phyloP scores from a whole-genome alignment of 208 protist species.

The Crithidia acanthocephali region DNA sequence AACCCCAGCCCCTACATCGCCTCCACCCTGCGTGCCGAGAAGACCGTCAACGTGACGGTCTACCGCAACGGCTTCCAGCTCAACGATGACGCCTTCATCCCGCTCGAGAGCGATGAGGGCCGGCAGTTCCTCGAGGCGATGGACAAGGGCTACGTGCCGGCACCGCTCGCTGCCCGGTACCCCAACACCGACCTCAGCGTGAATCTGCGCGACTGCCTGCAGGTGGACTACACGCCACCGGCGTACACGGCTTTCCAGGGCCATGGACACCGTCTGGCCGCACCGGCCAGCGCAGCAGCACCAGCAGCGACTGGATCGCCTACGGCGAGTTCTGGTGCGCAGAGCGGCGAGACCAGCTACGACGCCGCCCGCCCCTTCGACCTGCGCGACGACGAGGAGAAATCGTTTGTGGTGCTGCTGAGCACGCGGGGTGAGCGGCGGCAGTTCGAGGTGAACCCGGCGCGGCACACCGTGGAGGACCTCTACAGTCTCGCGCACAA shows the following conservation, averaged over 20 bases:
- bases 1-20: constrained; percentile 70
- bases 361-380: constrained; percentile 35
- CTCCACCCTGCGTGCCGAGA: constrained; percentile 49
- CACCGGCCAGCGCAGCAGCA: background rate
- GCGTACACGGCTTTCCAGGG: constrained; percentile 66
- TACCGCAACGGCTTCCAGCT: constrained; percentile 75
- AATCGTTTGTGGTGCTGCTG: constrained; percentile 65
- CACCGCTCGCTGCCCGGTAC: constrained; percentile 46
- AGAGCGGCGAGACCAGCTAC: constrained; percentile 4
- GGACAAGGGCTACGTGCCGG: constrained; percentile 63
- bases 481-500: constrained; percentile 64
- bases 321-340: background rate
- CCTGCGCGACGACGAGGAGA: constrained; percentile 46
- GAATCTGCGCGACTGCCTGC: constrained; percentile 59
- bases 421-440: constrained; percentile 60
- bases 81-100: constrained; percentile 53
- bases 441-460: constrained; percentile 76
- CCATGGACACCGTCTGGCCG: constrained; percentile 54
- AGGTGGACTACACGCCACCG: constrained; percentile 50
- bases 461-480: constrained; percentile 76
- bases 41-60: constrained; percentile 52
- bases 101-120: constrained; percentile 51
- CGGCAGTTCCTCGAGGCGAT: constrained; percentile 59
- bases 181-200: constrained; percentile 68
- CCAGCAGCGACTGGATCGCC: background rate